Percentiles rank a stretch among this genome's conserved stretches.
Evolutionary conservation across 345 rosid genomes (phyloP).

Genomic region (Linum tenue): DNA sequence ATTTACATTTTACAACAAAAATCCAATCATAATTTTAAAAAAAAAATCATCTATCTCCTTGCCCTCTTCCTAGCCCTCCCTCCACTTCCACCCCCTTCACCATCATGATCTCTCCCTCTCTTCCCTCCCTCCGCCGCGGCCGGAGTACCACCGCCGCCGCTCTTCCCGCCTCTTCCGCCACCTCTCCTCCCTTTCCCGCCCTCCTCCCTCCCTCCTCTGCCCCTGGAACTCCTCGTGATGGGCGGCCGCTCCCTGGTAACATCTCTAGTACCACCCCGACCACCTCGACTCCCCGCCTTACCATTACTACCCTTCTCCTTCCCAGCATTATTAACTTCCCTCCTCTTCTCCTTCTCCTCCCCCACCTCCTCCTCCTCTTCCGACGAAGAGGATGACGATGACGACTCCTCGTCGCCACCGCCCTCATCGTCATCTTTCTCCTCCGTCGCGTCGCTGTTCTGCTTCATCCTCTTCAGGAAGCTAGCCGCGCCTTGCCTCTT

Average conservation of each 20-base stretch:
- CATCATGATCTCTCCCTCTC: constrained; percentile 30
- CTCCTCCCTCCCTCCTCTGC: constrained; percentile 31
- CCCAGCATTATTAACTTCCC: neutral
- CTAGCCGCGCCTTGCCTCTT: constrained; percentile 40
- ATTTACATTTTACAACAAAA: constrained; percentile 29
- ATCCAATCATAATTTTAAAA: constrained; percentile 1
- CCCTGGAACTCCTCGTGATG: constrained; percentile 33
- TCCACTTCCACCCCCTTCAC: constrained; percentile 18
- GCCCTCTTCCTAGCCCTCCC: constrained; percentile 32
- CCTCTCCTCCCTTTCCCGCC: constrained; percentile 26
- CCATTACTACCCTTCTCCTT: neutral
- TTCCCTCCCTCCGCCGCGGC: constrained; percentile 15
- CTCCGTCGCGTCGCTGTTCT: constrained; percentile 22
- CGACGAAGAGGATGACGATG: constrained; percentile 10
- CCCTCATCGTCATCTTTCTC: neutral
- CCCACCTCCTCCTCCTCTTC: constrained; percentile 11
- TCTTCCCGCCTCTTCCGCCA: constrained; percentile 31
- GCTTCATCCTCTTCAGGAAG: constrained; percentile 46
- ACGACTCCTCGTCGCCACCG: constrained; percentile 1
- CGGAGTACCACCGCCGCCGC: constrained; percentile 1
- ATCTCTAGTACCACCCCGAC: too few species aligned
- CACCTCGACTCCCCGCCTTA: neutral
- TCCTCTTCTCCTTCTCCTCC: constrained; percentile 5
- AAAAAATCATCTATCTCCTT: constrained; percentile 19
- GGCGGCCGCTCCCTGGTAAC: constrained; percentile 3